Evolutionary conservation across 306 rosid species (phyloP).

Genomic region (Luffa acutangula): DNA sequence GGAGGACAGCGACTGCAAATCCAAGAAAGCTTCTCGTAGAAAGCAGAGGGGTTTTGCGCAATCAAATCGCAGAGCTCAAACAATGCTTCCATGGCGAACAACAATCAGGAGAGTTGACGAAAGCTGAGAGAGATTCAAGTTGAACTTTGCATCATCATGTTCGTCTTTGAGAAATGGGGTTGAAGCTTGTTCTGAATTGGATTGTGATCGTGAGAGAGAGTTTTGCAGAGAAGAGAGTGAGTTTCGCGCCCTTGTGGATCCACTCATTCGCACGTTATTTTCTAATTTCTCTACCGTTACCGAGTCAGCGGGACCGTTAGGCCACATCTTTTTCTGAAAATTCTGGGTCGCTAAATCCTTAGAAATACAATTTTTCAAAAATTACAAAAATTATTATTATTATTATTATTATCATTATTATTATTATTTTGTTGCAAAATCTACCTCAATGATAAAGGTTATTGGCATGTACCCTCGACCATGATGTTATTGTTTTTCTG

Average conservation of each 20-base stretch:
- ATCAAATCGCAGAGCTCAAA: slow-evolving; percentile 86
- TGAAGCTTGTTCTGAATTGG: background rate
- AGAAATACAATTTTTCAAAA: too few species aligned
- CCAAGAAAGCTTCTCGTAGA: slow-evolving; percentile 66
- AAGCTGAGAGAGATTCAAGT: background rate
- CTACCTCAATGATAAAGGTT: too few species aligned
- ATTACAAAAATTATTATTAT: too few species aligned
- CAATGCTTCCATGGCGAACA: slow-evolving; percentile 64
- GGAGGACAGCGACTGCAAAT: slow-evolving; percentile 70
- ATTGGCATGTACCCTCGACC: too few species aligned
- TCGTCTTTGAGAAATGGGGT: background rate
- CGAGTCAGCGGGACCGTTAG: background rate
- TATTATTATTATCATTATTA: too few species aligned
- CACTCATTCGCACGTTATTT: background rate
- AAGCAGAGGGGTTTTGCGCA: slow-evolving; percentile 59
- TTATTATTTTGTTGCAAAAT: too few species aligned
- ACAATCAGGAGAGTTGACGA: background rate
- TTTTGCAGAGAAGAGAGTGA: background rate
- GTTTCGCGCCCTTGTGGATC: background rate
- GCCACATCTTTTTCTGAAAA: background rate
- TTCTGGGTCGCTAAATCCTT: background rate
- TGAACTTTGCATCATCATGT: background rate
- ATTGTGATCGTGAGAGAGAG: background rate
- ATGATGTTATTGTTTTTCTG: too few species aligned
- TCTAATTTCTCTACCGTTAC: slow-evolving; percentile 6